Conservation (phyloP, 2,329 filamentous ascomycete species). For the Cercospora brassicicola region DNA sequence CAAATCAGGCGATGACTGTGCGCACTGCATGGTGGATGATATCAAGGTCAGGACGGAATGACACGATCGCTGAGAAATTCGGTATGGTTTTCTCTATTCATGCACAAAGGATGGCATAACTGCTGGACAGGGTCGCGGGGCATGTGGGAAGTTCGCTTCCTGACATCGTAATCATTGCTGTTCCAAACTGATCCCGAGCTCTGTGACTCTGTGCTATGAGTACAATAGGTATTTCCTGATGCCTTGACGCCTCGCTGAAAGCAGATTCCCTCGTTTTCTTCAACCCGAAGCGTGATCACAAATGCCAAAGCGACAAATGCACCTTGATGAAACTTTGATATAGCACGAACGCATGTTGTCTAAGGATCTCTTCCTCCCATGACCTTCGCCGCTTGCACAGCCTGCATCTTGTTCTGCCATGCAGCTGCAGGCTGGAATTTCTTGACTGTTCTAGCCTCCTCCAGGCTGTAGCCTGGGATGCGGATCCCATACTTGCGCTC, state of each 20-base stretch:
- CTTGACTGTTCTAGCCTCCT: slow-evolving; percentile 89
- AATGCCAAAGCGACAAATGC: background rate
- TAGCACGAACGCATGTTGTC: background rate
- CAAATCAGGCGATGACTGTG: background rate
- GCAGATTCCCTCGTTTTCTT: background rate
- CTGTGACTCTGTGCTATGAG: background rate
- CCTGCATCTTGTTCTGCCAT: slow-evolving; percentile 97
- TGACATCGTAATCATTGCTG: background rate
- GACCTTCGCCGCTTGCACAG: slow-evolving; percentile 88
- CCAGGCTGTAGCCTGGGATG: slow-evolving; percentile 89
- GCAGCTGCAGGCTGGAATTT: slow-evolving; percentile 84
- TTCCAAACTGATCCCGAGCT: background rate
- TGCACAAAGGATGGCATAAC: background rate
- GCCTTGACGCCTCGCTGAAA: slow-evolving; percentile 13
- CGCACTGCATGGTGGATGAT: background rate
- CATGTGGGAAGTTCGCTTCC: background rate
- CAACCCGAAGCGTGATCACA: background rate
- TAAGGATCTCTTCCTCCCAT: slow-evolving; percentile 45
- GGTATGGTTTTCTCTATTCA: background rate
- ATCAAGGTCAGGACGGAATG: background rate
- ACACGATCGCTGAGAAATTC: background rate
- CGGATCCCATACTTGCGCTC: slow-evolving; percentile 71
- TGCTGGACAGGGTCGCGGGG: background rate
- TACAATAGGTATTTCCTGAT: background rate
- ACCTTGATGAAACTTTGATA: background rate